Evolutionary conservation across 257 asterid species (phyloP), one percentile per base, ranked within the genome.

Genomic region (Plantago major): DNA sequence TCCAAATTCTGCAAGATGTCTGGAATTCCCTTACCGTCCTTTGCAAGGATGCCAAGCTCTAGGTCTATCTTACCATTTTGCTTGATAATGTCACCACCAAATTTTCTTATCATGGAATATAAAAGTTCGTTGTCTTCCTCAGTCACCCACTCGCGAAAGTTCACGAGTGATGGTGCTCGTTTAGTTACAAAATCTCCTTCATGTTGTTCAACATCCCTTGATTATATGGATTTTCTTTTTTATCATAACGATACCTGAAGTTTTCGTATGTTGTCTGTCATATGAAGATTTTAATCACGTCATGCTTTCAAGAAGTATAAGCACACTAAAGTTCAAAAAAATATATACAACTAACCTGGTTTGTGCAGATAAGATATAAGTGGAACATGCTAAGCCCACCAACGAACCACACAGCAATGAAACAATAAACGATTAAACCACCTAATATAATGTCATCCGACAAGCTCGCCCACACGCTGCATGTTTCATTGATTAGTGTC

Each of bases 251-350:
- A 53, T 78, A 82, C 68, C 99, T 82, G 77, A 93, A 89, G 79
- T 89, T 93, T 81, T 93, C 99, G 3, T 89, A 89, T 2, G 99
- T 89, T 26, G 99, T 87, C 99, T 93, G 95, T 78, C 58, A 26
- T 53, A 26, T 53, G 12, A 53, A 40, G 17, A 53, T 53, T 18
- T 19, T 9, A n/a, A 11, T 53, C 38, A 11, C 33, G 16, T 40
- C 33, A 33, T 4, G 58, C 37, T 52, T 17, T 52, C 30, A 18
- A 4, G 58, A 9, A 52, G 28, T 13, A 52, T 9, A 17, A 11
- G 16, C 42, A 53, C 18, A 11, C 40, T 30, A 30, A 33, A 53
- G 14, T 19, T 28, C 11, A 19, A 2, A 53, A 37, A 53, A n/a
- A 22, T 52, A 53, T 26, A 26, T 12, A 11, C 6, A 11, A n/a